phyloP scores from a whole-genome alignment of 169 alveolate species.

The Theileria orientalis region DNA sequence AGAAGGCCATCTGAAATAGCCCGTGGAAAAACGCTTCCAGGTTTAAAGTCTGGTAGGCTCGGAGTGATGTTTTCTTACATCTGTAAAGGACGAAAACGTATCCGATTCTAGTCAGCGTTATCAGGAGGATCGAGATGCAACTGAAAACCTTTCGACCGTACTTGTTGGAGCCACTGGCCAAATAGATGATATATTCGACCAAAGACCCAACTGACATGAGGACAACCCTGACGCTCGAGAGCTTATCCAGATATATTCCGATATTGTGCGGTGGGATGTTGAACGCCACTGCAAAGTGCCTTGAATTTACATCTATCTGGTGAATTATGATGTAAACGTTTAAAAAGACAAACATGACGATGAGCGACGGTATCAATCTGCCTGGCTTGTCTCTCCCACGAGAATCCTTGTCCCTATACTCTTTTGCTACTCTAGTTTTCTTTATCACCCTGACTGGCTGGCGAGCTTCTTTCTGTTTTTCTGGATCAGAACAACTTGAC shows the following conservation, averaged over 20 bases:
- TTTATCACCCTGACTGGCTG: too few species aligned
- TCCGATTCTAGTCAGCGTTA: not conserved
- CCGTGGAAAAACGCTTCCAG: slow-evolving; percentile 30
- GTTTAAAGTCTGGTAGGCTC: not conserved
- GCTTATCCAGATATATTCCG: slow-evolving; percentile 30
- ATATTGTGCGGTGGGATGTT: slow-evolving; percentile 23
- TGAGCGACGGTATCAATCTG: too few species aligned
- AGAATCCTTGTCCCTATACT: too few species aligned
- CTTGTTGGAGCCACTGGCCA: not conserved
- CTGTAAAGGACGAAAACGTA: not conserved
- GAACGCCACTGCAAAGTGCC: slow-evolving; percentile 35
- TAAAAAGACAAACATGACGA: too few species aligned
- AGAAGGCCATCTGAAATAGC: slow-evolving; percentile 6
- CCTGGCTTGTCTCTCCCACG: too few species aligned
- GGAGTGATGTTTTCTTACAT: not conserved
- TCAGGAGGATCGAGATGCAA: too few species aligned
- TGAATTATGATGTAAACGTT: too few species aligned
- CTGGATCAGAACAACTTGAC: too few species aligned
- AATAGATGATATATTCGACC: not conserved
- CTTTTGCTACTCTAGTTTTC: too few species aligned
- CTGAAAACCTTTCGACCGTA: not conserved
- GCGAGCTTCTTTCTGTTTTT: too few species aligned
- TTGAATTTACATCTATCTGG: not conserved
- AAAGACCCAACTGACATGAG: slow-evolving; percentile 3
- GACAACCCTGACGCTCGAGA: slow-evolving; percentile 20